phyloP scores from a whole-genome alignment of 441 rosid species.

The Geranium incanum region DNA sequence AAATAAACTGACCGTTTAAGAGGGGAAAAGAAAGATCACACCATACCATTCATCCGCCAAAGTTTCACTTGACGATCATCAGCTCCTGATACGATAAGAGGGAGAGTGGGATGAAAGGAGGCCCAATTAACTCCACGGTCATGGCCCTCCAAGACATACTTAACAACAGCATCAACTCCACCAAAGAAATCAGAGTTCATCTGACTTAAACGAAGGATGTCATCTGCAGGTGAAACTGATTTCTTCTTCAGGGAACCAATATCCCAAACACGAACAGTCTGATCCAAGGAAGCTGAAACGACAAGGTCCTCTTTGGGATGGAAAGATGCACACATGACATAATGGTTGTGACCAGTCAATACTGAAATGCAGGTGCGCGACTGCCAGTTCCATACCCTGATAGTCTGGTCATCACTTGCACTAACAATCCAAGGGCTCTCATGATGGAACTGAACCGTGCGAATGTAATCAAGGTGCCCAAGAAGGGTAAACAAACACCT shows the following conservation, averaged over 20 bases:
- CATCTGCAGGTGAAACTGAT: conserved; percentile 80
- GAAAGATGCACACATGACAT: conserved; percentile 92
- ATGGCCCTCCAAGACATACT: conserved; percentile 89
- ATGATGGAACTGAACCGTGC: conserved; percentile 83
- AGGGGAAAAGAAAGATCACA: no score
- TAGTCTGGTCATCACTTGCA: conserved; percentile 88
- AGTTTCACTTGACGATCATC: conserved; percentile 85
- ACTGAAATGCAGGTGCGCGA: conserved; percentile 79
- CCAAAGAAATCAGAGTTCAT: conserved; percentile 84
- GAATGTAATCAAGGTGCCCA: conserved; percentile 82
- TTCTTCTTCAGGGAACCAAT: conserved; percentile 66
- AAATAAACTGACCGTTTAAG: no score
- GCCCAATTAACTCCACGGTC: conserved; percentile 95
- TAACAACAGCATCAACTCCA: conserved; percentile 78
- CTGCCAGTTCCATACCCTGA: conserved; percentile 90
- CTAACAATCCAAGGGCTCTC: conserved; percentile 86
- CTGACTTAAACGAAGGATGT: conserved; percentile 64
- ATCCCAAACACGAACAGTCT: conserved; percentile 33
- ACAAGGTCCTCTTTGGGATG: conserved; percentile 90
- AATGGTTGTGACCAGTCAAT: conserved; percentile 79
- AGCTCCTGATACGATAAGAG: conserved; percentile 81
- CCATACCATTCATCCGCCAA: conserved; percentile 78
- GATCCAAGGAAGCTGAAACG: conserved; percentile 84
- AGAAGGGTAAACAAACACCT: conserved; percentile 19
- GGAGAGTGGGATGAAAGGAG: conserved; percentile 76